Evolutionary conservation across 345 rosid genomes (phyloP), one percentile per base, ranked within the genome.

Genomic region (Balakata baccata): DNA sequence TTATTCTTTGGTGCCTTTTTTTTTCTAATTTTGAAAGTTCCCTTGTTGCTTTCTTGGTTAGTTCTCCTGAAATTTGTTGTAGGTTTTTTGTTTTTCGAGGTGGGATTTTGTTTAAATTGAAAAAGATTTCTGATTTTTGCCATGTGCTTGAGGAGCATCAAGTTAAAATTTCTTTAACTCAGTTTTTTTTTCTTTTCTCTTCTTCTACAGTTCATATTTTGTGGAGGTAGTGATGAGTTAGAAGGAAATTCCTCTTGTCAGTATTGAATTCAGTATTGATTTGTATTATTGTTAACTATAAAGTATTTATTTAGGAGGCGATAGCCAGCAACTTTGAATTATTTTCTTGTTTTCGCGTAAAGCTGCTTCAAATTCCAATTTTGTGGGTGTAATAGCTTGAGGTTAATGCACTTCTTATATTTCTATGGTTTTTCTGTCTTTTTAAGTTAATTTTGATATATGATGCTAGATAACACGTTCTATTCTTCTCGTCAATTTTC

Each of bases 281-380:
- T 49, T 72, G 20, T 61, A 68, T 49, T 61, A 62, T 51, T 72
- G 67, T 72, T 49, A 72, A 72, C 34, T 72, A 72, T 50, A 20
- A 62, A 62, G 18, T 62, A 50, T 62, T 62, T 46, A 50, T 65
- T 17, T 65, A 57, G 64, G 20, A 43, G 63, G 65, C 13, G 52
- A 23, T 45, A 52, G 59, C 58, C 43, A 65, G 56, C 60, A 51
- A n/a, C 52, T 52, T 66, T 66, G 9, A 64, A 5, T 64, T 43
- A 53, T 22, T 52, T 53, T 53, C 50, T 16, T 64, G 16, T 64
- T 63, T 56, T 56, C 22, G 18, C 16, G 23, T 70, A 70, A 69
- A 70, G 62, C 71, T 74, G 71, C 70, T 66, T 46, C 68, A 57
- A 64, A 56, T 74, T 73, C 62, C 52, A 64, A 18, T 64, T 64